A percentile compares a stretch with the other conserved stretches of the same genome.
Conservation (phyloP, 1,284 basidiomycete species). For the Peniophora sp. region DNA sequence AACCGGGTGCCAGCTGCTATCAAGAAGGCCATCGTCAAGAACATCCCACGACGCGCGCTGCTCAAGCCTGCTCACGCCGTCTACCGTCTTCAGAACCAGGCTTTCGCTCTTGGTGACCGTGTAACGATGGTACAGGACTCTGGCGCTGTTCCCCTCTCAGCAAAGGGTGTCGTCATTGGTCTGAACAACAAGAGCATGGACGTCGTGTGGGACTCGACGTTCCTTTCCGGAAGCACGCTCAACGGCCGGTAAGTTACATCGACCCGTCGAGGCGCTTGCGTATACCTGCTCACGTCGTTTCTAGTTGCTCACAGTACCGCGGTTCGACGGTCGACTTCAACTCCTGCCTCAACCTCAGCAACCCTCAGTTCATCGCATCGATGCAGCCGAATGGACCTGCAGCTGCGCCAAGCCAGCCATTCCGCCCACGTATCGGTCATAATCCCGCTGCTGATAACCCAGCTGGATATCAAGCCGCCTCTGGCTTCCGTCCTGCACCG, state of each 20-base stretch:
- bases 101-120: conserved; percentile 90
- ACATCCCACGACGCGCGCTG: conserved; percentile 90
- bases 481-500: conserved; percentile 53
- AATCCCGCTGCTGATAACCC: conserved; percentile 49
- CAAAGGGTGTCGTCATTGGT: conserved; percentile 92
- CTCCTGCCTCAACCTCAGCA: conserved; percentile 78
- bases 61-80: conserved; percentile 90
- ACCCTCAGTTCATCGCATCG: conserved; percentile 74
- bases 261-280: background rate
- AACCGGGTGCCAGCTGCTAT: conserved; percentile 55
- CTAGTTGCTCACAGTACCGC: conserved; percentile 83
- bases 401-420: conserved; percentile 35
- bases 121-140: conserved; percentile 95
- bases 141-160: conserved; percentile 87
- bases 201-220: conserved; percentile 94
- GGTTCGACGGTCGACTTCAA: conserved; percentile 82
- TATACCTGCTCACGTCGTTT: background rate
- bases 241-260: conserved; percentile 59
- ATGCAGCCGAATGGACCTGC: conserved; percentile 47
- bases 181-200: conserved; percentile 85
- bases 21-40: conserved; percentile 87
- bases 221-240: conserved; percentile 88
- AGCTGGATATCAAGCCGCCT: conserved; percentile 40
- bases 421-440: conserved; percentile 64
- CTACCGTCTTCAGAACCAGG: conserved; percentile 86